These are phyloP conservation scores for Effrenium voratum DNA, from an alignment of 73 alveolate species.

Conservation along the genomic window DNA sequence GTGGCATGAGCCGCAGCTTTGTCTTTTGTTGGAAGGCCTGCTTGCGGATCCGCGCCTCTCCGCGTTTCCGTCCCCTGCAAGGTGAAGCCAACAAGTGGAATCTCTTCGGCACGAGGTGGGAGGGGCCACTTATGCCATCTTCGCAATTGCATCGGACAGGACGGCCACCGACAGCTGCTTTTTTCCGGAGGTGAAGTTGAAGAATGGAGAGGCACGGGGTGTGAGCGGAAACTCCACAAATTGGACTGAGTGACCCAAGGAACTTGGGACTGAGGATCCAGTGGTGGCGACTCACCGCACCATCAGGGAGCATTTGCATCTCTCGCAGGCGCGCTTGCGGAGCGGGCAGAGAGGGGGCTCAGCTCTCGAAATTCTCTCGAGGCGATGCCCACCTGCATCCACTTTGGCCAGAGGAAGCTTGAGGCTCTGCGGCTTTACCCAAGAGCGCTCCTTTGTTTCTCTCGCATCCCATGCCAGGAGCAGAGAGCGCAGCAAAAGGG, in stretches of 20 bases:
- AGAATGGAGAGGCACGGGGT: slow-evolving; percentile 53
- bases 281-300: slow-evolving; percentile 61
- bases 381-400: slow-evolving; percentile 88
- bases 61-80: neutral
- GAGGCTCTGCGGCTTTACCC: slow-evolving; percentile 19
- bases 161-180: neutral
- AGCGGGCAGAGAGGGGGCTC: neutral
- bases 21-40: too few relatives aligned
- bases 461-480: slow-evolving; percentile 37
- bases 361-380: neutral
- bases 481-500: slow-evolving; percentile 58
- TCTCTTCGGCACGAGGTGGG: slow-evolving; percentile 7
- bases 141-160: neutral
- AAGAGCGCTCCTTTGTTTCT: too few relatives aligned
- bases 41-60: neutral
- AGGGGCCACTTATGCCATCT: neutral
- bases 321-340: slow-evolving; percentile 3
- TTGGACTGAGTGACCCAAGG: neutral
- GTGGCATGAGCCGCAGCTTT: too few relatives aligned
- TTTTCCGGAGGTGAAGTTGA: slow-evolving; percentile 49
- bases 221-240: neutral
- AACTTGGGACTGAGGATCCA: slow-evolving; percentile 1
- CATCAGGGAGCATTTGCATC: slow-evolving; percentile 32
- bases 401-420: slow-evolving; percentile 26
- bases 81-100: slow-evolving; percentile 8